These are phyloP conservation scores for Ascochyta koolunga DNA, from an alignment of 2,329 filamentous ascomycete species.

Conservation along the genomic window DNA sequence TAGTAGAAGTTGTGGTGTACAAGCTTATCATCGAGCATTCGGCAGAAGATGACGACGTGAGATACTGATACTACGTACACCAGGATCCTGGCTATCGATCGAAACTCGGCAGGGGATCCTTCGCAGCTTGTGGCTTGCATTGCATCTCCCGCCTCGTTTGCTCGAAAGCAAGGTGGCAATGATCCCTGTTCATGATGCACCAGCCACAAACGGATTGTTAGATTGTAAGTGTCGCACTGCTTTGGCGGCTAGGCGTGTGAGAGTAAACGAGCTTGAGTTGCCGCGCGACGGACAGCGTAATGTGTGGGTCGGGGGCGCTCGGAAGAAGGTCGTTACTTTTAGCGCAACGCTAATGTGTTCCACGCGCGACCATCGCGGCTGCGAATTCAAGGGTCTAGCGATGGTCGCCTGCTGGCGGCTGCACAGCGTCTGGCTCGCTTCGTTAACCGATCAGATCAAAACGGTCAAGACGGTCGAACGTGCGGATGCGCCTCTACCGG, in stretches of 20 bases:
- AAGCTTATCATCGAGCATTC: background rate
- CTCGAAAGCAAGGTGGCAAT: background rate
- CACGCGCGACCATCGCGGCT: slow-evolving; percentile 7
- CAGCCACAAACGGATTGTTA: background rate
- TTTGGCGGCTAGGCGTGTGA: background rate
- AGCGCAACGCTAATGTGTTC: slow-evolving; percentile 6
- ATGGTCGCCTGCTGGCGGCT: slow-evolving; percentile 11
- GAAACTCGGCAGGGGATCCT: slow-evolving; percentile 1
- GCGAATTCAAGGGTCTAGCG: slow-evolving; percentile 3
- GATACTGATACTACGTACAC: background rate
- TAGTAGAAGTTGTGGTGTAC: background rate
- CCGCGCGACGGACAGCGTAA: slow-evolving; percentile 1
- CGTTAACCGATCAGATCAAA: slow-evolving; percentile 8
- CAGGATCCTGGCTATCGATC: slow-evolving; percentile 11
- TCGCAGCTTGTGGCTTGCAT: background rate
- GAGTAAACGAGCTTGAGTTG: background rate
- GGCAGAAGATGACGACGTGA: background rate
- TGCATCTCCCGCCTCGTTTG: background rate
- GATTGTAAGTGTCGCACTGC: background rate
- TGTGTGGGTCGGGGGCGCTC: slow-evolving; percentile 4
- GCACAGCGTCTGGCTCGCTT: slow-evolving; percentile 14
- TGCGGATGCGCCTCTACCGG: slow-evolving; percentile 8
- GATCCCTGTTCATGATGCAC: background rate
- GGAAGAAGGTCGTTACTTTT: slow-evolving; percentile 2
- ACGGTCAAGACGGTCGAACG: background rate